A percentile compares a stretch with the other conserved stretches of the same genome.
Conservation (phyloP, 352 stramenopile genomes). For the Blastocystis sp. region DNA sequence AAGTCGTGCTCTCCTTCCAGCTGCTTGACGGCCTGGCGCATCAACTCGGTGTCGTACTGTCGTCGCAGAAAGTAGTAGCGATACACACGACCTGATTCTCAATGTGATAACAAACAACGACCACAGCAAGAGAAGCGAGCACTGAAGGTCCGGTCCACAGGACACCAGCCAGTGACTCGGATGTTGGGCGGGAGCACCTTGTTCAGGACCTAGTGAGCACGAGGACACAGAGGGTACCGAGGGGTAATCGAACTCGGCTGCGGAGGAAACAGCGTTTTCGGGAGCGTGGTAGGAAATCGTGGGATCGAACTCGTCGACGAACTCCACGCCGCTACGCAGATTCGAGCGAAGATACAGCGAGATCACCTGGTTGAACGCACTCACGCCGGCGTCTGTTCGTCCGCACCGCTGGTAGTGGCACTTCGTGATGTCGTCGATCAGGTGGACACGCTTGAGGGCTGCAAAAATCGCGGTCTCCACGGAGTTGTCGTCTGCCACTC, state of each 20-base stretch:
- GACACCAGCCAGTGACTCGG: slow-evolving; percentile 51
- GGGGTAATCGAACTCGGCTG: slow-evolving; percentile 29
- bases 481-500: slow-evolving; percentile 28
- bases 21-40: not conserved
- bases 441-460: slow-evolving; percentile 29
- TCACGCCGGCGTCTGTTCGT: slow-evolving; percentile 46
- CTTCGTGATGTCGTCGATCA: slow-evolving; percentile 58
- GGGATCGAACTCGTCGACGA: slow-evolving; percentile 45
- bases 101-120: not conserved
- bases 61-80: slow-evolving; percentile 59
- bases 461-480: slow-evolving; percentile 33
- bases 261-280: not conserved
- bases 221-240: not conserved
- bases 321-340: slow-evolving; percentile 35
- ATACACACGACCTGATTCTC: slow-evolving; percentile 45
- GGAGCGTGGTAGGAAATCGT: slow-evolving; percentile 13
- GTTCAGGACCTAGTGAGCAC: not conserved
- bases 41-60: not conserved
- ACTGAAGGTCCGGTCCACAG: slow-evolving; percentile 21
- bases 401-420: slow-evolving; percentile 53
- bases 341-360: slow-evolving; percentile 60
- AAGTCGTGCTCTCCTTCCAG: slow-evolving; percentile 60
- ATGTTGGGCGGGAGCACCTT: slow-evolving; percentile 61
- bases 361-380: slow-evolving; percentile 58
- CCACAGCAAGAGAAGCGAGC: slow-evolving; percentile 54